Evolutionary conservation across 2,329 filamentous ascomycete genomes (phyloP), one percentile per base, ranked within the genome.

Genomic region (Ceratocystis alfenasii): DNA sequence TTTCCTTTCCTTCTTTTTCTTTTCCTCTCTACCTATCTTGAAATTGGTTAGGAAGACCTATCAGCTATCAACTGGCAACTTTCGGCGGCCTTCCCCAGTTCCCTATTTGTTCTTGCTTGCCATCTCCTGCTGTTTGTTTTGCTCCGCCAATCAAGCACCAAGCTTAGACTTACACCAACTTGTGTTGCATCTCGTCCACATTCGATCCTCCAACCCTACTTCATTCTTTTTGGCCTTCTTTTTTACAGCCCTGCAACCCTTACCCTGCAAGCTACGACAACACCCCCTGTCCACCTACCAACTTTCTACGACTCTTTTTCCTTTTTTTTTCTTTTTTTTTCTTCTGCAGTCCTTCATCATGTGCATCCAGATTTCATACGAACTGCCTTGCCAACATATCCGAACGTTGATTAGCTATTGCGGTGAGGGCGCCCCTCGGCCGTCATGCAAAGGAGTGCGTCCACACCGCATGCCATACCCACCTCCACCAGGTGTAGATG

Each of bases 331-430:
- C 8, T 28, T 3, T 33, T 33, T 8, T 8, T 33, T 8, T 36
- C 8, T 36, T 12, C 28, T 41, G 15, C 28, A 12, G 53, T 28
- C 22, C 12, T 20, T 46, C 33, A 67, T 28, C 65, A 81, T 81
- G 80, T 82, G 79, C 70, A 78, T 78, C 69, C 77, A 79, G 68
- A 76, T 77, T 64, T 77, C 75, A 60, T 81, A 81, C 71, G 79
- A 77, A 44, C 74, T 82, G 64, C 76, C 77, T 59, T 82, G 80
- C 71, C 79, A 80, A 72, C 80, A 82, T 71, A 75, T 81, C 69
- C 75, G 75, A 67, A 78, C 76, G 17, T 73, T 76, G 66, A 76
- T 74, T 45, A 73, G 75, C 66, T 79, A 78, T 74, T 82, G 80
- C 69, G 69, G 75, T 15, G 74, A 76, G n/a, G 77, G 77, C 5